phyloP scores from a whole-genome alignment of 371 early-diverging fungal genomes.

The Synchytrium microbalum region DNA sequence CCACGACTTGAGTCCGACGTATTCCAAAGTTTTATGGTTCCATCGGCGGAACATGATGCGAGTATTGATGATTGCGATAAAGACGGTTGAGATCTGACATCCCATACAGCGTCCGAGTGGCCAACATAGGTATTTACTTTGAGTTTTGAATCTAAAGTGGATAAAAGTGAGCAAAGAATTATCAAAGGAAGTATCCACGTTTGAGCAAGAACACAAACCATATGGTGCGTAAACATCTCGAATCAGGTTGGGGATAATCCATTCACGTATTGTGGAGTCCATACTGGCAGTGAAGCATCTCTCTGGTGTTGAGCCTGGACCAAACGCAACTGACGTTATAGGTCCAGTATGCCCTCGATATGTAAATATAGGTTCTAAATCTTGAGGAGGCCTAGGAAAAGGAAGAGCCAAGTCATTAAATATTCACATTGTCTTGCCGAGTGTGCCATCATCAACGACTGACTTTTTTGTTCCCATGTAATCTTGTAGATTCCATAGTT shows the following conservation, averaged over 20 bases:
- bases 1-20: conserved; percentile 9
- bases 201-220: conserved; percentile 15
- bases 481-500: conserved; percentile 59
- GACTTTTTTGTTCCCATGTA: not conserved
- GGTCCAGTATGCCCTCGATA: conserved; percentile 73
- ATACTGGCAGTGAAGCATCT: conserved; percentile 60
- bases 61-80: conserved; percentile 33
- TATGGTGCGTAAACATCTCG: conserved; percentile 34
- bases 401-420: not conserved
- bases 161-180: not conserved
- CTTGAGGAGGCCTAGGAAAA: conserved; percentile 29
- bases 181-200: not conserved
- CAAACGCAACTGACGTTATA: conserved; percentile 59
- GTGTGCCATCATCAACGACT: not conserved
- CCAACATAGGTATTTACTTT: conserved; percentile 58
- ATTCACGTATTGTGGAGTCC: conserved; percentile 67
- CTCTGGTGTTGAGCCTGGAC: conserved; percentile 31
- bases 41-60: conserved; percentile 75
- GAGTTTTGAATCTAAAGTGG: conserved; percentile 42
- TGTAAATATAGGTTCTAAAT: conserved; percentile 63
- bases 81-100: conserved; percentile 59
- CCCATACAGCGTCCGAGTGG: conserved; percentile 84
- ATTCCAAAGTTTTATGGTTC: conserved; percentile 77
- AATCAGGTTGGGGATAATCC: conserved; percentile 58
- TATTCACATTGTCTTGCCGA: too few relatives aligned